Base-by-base conservation (phyloP, 441 rosid species). In the Erysimum cheiri region DNA sequence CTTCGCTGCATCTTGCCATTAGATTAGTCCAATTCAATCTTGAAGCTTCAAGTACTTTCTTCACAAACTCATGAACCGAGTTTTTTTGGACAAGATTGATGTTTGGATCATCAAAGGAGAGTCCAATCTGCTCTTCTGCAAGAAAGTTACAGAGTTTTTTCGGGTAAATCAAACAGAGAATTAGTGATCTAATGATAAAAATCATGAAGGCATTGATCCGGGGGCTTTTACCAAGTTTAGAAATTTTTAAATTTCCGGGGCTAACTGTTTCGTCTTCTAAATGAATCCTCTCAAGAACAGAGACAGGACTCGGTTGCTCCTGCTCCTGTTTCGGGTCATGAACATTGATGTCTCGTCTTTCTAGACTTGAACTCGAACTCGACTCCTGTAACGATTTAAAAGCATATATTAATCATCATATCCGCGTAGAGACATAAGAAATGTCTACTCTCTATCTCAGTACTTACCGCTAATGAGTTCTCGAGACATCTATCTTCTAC, bases 301-400 rank as follows among this genome's bases (percentile, higher is more conserved):
- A 85, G 9, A 88, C 79, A 1, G 92, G 91, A 84, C 96, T 88
- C n/a, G 89, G 85, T 69, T 86, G 92, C 64, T 86, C 92, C 57
- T 61, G 70, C 56, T 69, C 60, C 39, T 72, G 80, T 37, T 77
- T 74, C 39, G 6, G 35, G 60, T 59, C 60, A 40, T 39, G 46
- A 15, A 41, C 12, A 11, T 63, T 63, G 47, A 1, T 56, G 3
- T 69, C 77, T 32, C 43, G 24, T 60, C 56, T 80, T 58, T 62
- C 71, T 35, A 50, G 56, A 19, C n/a, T n/a, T n/a, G n/a, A n/a
- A 19, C 67, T 74, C 41, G 26, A 56, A 63, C 70, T 80, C 32
- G 66, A 73, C 78, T 81, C 83, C 96, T 88, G 76, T 59, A 70
- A 44, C 31, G 33, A 14, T 22, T 39, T 6, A 31, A 56, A 46